These are phyloP conservation scores for Globomyces sp. DNA, from an alignment of 371 early-diverging fungal species.

Conservation along the genomic window DNA sequence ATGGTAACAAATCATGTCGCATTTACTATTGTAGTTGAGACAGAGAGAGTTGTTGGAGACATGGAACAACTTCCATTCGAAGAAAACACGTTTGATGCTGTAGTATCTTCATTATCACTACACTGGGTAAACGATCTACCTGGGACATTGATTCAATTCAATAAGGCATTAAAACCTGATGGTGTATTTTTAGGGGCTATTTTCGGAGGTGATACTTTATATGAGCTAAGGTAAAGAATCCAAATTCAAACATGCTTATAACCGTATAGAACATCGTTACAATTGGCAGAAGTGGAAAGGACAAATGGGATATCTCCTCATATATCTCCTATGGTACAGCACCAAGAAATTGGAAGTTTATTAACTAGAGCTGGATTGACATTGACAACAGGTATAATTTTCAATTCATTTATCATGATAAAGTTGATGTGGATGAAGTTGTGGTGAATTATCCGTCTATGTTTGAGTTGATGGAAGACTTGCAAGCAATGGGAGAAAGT, in stretches of 20 bases:
- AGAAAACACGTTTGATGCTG: slow-evolving; percentile 79
- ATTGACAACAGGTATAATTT: slow-evolving; percentile 62
- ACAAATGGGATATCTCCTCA: slow-evolving; percentile 90
- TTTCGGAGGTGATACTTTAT: slow-evolving; percentile 93
- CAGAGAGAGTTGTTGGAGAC: slow-evolving; percentile 76
- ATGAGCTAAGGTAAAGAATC: slow-evolving; percentile 64
- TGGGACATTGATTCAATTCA: slow-evolving; percentile 81
- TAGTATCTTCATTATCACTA: slow-evolving; percentile 79
- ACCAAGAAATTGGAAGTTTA: slow-evolving; percentile 71
- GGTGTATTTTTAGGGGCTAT: slow-evolving; percentile 90
- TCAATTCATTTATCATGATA: slow-evolving; percentile 3
- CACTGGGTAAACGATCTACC: slow-evolving; percentile 97
- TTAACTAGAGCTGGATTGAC: slow-evolving; percentile 82
- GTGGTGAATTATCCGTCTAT: slow-evolving; percentile 89
- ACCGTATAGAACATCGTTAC: slow-evolving; percentile 71
- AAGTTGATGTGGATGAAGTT: slow-evolving; percentile 90
- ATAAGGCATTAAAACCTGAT: slow-evolving; percentile 80
- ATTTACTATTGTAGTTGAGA: slow-evolving; percentile 54
- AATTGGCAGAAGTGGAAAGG: slow-evolving; percentile 88
- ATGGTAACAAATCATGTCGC: neutral
- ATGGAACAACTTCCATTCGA: slow-evolving; percentile 80
- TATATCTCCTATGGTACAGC: slow-evolving; percentile 80
- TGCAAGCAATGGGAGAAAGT: slow-evolving; percentile 91
- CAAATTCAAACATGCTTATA: neutral
- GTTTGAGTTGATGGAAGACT: slow-evolving; percentile 87